phyloP scores from a whole-genome alignment of 331 rosid genomes.

The Rosa hybrid region DNA sequence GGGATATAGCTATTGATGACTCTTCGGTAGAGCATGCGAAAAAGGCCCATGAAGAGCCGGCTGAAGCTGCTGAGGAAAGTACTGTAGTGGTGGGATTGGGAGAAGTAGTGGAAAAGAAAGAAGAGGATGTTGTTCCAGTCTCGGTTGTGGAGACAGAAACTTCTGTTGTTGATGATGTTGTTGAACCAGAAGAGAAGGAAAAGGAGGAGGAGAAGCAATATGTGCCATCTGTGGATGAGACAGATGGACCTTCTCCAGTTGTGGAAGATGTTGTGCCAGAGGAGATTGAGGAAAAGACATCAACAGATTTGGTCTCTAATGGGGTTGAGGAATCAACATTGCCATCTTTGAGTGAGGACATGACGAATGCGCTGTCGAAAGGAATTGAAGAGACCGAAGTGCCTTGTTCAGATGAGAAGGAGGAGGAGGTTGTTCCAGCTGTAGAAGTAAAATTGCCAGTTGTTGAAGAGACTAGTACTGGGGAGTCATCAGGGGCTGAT shows the following conservation, averaged over 20 bases:
- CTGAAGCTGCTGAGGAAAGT: conserved; percentile 21
- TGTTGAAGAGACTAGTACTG: conserved; percentile 32
- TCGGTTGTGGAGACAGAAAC: conserved; percentile 21
- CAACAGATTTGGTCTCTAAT: conserved; percentile 9
- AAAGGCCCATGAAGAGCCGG: conserved; percentile 25
- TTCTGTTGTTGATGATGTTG: neutral
- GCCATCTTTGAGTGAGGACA: conserved; percentile 7
- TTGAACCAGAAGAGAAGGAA: conserved; percentile 1
- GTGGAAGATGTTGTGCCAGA: conserved; percentile 15
- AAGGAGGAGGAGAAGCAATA: conserved; percentile 14
- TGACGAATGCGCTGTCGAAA: conserved; percentile 3
- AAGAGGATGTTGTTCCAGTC: conserved; percentile 40
- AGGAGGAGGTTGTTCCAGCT: conserved; percentile 17
- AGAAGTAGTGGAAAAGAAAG: conserved; percentile 11
- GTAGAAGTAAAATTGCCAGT: conserved; percentile 22
- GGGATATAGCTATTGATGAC: conserved; percentile 21
- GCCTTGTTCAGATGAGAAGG: conserved; percentile 12
- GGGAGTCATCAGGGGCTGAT: conserved; percentile 32
- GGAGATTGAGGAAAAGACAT: conserved; percentile 14
- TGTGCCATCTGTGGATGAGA: conserved; percentile 10
- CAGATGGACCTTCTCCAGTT: conserved; percentile 19
- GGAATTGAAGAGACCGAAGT: conserved; percentile 23
- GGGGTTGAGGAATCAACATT: conserved; percentile 23
- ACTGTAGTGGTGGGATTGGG: conserved; percentile 16
- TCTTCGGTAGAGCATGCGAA: conserved; percentile 7